These are phyloP conservation scores for Trypanosoma conorhini DNA, from an alignment of 208 protist species.

Conservation along the genomic window DNA sequence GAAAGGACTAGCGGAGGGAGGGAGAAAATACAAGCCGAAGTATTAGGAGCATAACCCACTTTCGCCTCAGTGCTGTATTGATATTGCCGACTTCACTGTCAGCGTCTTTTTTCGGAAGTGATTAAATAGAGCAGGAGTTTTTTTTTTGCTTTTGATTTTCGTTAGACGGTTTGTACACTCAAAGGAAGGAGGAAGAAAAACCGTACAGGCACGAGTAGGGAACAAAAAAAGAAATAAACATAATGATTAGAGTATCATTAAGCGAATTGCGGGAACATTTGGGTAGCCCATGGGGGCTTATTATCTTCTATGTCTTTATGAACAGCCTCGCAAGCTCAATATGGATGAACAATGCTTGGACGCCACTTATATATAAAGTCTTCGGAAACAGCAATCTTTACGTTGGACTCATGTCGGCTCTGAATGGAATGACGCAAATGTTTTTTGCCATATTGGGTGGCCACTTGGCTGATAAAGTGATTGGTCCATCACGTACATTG, in stretches of 20 bases:
- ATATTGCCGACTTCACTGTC: not conserved
- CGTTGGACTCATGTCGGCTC: conserved; percentile 61
- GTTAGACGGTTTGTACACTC: not conserved
- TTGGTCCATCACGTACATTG: conserved; percentile 60
- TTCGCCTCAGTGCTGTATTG: not conserved
- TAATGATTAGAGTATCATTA: not conserved
- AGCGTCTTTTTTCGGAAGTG: not conserved
- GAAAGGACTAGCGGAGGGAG: not conserved
- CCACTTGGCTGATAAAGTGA: conserved; percentile 51
- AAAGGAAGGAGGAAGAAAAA: not conserved
- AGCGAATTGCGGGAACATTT: not conserved
- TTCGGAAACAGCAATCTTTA: conserved; percentile 60
- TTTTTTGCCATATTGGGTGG: conserved; percentile 46
- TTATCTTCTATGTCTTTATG: conserved; percentile 70
- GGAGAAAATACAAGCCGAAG: not conserved
- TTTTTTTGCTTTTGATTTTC: conserved; percentile 32
- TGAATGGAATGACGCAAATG: conserved; percentile 63
- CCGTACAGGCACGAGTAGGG: no score
- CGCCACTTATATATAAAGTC: conserved; percentile 55
- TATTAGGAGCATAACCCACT: not conserved
- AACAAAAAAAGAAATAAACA: not conserved
- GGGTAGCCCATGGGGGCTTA: conserved; percentile 28
- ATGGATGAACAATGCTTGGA: conserved; percentile 78
- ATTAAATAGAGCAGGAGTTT: conserved; percentile 1
- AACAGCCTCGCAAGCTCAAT: conserved; percentile 75